phyloP scores from a whole-genome alignment of 495 filamentous ascomycete genomes.

The Penicillium cinerascens region DNA sequence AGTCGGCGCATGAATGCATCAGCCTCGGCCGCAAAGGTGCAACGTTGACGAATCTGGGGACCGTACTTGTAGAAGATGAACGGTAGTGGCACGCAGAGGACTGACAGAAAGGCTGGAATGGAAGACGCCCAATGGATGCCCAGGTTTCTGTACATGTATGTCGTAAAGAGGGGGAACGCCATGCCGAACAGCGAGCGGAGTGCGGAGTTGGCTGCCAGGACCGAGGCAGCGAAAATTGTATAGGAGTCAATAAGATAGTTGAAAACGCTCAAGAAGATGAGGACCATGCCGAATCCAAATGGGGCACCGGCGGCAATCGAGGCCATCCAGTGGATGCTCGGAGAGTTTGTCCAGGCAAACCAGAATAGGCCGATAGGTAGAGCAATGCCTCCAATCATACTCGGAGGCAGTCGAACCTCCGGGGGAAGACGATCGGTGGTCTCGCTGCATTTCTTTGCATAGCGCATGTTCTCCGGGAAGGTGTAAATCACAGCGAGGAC shows the following conservation, averaged over 20 bases:
- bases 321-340: slow-evolving; percentile 62
- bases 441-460: slow-evolving; percentile 27
- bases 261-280: slow-evolving; percentile 67
- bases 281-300: slow-evolving; percentile 67
- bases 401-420: slow-evolving; percentile 39
- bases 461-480: slow-evolving; percentile 41
- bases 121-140: slow-evolving; percentile 76
- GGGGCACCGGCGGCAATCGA: slow-evolving; percentile 57
- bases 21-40: slow-evolving; percentile 61
- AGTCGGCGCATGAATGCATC: slow-evolving; percentile 34
- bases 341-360: slow-evolving; percentile 65
- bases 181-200: slow-evolving; percentile 65
- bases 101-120: slow-evolving; percentile 67
- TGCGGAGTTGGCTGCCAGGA: slow-evolving; percentile 68
- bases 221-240: slow-evolving; percentile 71
- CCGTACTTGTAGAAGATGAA: slow-evolving; percentile 73
- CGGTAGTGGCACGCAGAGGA: slow-evolving; percentile 69
- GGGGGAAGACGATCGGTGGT: slow-evolving; percentile 34
- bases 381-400: slow-evolving; percentile 36
- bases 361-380: slow-evolving; percentile 52
- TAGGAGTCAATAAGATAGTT: slow-evolving; percentile 74
- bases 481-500: slow-evolving; percentile 49
- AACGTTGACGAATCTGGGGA: slow-evolving; percentile 54
- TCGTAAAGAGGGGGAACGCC: slow-evolving; percentile 76
- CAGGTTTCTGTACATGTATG: slow-evolving; percentile 65